phyloP scores from a whole-genome alignment of 202 grass and related monocot species.

The Schoenoplectus triqueter region DNA sequence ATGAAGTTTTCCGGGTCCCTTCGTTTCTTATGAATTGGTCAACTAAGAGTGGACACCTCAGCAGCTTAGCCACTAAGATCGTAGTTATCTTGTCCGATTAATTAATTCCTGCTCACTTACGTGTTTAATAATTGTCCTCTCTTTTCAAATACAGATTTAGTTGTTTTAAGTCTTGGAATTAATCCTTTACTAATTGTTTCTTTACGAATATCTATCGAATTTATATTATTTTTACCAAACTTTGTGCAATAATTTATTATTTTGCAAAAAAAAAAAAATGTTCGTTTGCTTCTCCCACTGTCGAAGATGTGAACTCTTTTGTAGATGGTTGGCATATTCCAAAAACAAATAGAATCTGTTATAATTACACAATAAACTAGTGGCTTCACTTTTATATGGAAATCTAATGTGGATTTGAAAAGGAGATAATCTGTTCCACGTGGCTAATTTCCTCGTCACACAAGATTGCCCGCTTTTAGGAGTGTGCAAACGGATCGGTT shows the following conservation, averaged over 20 bases:
- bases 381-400: slow-evolving; percentile 18
- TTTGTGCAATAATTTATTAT: neutral
- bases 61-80: too few species aligned
- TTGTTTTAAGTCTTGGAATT: too few species aligned
- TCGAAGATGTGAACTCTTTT: neutral
- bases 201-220: too few species aligned
- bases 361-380: slow-evolving; percentile 17
- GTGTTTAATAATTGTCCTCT: too few species aligned
- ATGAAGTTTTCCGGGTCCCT: too few species aligned
- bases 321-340: neutral
- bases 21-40: too few species aligned
- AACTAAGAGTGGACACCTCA: too few species aligned
- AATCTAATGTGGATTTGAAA: slow-evolving; percentile 10
- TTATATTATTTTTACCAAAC: neutral
- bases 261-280: neutral
- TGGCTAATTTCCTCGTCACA: slow-evolving; percentile 31
- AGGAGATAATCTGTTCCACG: slow-evolving; percentile 3
- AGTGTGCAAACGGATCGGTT: too few species aligned
- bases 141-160: too few species aligned
- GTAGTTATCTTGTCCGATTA: too few species aligned
- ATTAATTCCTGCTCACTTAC: too few species aligned
- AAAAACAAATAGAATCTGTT: slow-evolving; percentile 9
- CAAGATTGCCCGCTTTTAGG: neutral
- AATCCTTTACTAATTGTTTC: too few species aligned
- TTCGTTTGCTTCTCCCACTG: neutral